These are phyloP conservation scores for Aaosphaeria pasadenensis DNA, from an alignment of 2,329 filamentous ascomycete species.

Conservation along the genomic window DNA sequence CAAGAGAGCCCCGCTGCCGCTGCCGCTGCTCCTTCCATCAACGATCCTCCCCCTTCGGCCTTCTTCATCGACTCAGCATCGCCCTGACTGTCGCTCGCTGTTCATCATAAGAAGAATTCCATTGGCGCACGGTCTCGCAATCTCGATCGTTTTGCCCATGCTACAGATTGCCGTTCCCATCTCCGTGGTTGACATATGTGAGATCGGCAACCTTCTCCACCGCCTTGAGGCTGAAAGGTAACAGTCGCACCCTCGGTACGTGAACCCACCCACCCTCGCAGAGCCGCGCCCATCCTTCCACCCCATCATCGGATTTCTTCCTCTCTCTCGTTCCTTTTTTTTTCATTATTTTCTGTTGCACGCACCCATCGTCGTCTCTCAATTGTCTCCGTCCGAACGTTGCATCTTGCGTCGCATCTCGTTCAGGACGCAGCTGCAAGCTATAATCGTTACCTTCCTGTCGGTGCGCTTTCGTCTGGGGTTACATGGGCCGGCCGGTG, in stretches of 20 bases:
- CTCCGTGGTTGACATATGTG: conserved; percentile 19
- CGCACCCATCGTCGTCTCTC: conserved; percentile 1
- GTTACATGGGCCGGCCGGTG: conserved; percentile 8
- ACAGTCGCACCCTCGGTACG: conserved; percentile 37
- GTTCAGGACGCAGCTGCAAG: no score
- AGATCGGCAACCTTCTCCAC: conserved; percentile 35
- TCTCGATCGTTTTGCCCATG: conserved; percentile 19
- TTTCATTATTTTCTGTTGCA: conserved; percentile 9
- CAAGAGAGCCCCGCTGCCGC: no score
- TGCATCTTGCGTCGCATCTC: no score
- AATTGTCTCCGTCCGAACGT: no score
- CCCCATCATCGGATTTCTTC: conserved; percentile 1
- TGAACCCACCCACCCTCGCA: conserved; percentile 24
- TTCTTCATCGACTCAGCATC: no score
- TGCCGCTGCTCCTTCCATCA: no score
- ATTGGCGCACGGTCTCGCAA: no score
- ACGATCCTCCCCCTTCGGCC: no score
- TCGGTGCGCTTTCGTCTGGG: conserved; percentile 1
- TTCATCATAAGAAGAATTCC: no score
- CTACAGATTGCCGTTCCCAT: conserved; percentile 8
- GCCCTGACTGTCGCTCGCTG: no score
- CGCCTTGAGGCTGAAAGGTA: conserved; percentile 35
- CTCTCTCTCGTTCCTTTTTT: conserved; percentile 5
- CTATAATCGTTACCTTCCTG: conserved; percentile 4
- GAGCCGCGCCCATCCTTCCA: conserved; percentile 26